Evolutionary conservation across 345 rosid genomes (phyloP).

Genomic region (Noccaea caerulescens): DNA sequence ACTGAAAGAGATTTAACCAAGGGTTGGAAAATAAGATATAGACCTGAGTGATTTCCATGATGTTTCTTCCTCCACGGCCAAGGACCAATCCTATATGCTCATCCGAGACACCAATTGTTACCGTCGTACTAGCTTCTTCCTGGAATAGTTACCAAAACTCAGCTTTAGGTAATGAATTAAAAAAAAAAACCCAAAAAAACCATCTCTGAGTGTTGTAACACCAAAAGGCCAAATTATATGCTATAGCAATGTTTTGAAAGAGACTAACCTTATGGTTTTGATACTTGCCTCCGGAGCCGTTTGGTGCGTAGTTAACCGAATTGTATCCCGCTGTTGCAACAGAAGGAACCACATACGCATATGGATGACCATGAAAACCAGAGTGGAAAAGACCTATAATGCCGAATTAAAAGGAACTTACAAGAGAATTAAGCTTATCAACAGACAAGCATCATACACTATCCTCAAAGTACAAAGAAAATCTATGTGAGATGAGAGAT

Average conservation of each 20-base stretch:
- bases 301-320: slow-evolving; percentile 67
- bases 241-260: slow-evolving; percentile 25
- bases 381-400: slow-evolving; percentile 67
- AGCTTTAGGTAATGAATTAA: not conserved
- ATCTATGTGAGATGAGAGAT: slow-evolving; percentile 5
- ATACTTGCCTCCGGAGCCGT: slow-evolving; percentile 75
- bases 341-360: slow-evolving; percentile 68
- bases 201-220: not conserved
- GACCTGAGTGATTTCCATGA: slow-evolving; percentile 96
- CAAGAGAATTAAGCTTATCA: slow-evolving; percentile 42
- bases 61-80: slow-evolving; percentile 98
- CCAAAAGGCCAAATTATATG: slow-evolving; percentile 10
- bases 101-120: slow-evolving; percentile 88
- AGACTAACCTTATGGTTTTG: slow-evolving; percentile 79
- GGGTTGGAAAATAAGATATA: not conserved
- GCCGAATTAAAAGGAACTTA: slow-evolving; percentile 58
- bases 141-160: slow-evolving; percentile 45
- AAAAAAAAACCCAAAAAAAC: no score
- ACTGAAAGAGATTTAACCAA: not conserved
- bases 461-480: not conserved
- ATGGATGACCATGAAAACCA: slow-evolving; percentile 77
- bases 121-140: slow-evolving; percentile 75
- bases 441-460: slow-evolving; percentile 33
- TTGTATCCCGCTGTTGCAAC: slow-evolving; percentile 77
- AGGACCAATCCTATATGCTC: slow-evolving; percentile 95